Percentiles rank a stretch among this genome's conserved stretches.
Evolutionary conservation across 768 basidiomycete species (phyloP).

Genomic region (Suillus plorans): DNA sequence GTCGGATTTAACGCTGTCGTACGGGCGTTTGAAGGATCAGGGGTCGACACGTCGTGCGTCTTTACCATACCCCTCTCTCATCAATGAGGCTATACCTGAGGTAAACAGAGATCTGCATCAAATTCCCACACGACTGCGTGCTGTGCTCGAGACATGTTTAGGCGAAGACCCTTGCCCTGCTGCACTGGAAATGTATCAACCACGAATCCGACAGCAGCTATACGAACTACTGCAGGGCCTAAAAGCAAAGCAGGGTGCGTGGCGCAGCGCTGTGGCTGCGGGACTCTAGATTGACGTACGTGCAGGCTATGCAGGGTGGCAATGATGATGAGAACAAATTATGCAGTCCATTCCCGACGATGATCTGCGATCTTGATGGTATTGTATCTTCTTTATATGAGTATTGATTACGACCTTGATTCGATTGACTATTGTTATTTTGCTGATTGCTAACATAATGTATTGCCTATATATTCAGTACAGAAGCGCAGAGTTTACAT

Average conservation of each 20-base stretch:
- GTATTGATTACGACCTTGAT: neutral
- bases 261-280: constrained; percentile 18
- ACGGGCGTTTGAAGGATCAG: constrained; percentile 67
- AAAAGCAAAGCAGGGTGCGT: constrained; percentile 42
- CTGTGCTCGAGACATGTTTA: constrained; percentile 42
- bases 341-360: neutral
- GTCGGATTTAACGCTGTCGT: constrained; percentile 85
- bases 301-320: constrained; percentile 7
- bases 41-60: constrained; percentile 76
- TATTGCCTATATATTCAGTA: constrained; percentile 1
- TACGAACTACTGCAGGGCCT: constrained; percentile 41
- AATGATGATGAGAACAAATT: constrained; percentile 5
- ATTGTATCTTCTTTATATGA: neutral
- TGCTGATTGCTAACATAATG: neutral
- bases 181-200: constrained; percentile 37
- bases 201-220: constrained; percentile 36
- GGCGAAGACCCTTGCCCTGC: constrained; percentile 39
- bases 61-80: neutral
- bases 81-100: constrained; percentile 3
- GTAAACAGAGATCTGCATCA: constrained; percentile 38
- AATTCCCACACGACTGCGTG: constrained; percentile 38
- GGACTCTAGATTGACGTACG: neutral
- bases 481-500: constrained; percentile 1
- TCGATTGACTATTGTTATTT: neutral
- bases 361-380: neutral